phyloP scores from a whole-genome alignment of 441 rosid species.

The Populus trichocarpa region DNA sequence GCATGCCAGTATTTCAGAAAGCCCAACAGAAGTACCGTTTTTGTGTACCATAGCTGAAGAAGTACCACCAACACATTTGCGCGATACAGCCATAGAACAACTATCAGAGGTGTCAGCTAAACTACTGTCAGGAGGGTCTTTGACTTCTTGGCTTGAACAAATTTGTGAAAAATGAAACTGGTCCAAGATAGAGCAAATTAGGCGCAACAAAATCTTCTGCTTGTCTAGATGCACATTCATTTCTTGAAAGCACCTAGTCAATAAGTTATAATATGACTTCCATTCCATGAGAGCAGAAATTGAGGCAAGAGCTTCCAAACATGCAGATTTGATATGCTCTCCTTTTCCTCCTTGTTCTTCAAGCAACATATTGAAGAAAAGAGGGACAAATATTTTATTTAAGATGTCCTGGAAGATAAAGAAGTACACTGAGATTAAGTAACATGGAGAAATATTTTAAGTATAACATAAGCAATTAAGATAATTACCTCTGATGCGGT shows the following conservation, averaged over 20 bases:
- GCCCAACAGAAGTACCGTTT: constrained; percentile 13
- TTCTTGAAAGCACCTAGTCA: constrained; percentile 74
- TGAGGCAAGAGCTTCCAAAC: constrained; percentile 76
- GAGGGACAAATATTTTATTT: constrained; percentile 71
- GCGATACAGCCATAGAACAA: background rate
- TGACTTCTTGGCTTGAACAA: constrained; percentile 35
- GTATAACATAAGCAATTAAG: background rate
- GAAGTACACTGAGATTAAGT: constrained; percentile 25
- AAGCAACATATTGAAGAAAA: constrained; percentile 80
- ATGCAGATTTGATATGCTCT: constrained; percentile 66
- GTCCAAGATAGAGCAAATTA: constrained; percentile 77
- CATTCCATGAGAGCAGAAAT: constrained; percentile 71
- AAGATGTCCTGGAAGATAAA: constrained; percentile 58
- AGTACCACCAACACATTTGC: background rate
- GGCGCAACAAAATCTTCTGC: constrained; percentile 64
- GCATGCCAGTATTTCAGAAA: constrained; percentile 46
- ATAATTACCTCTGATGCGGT: constrained; percentile 57
- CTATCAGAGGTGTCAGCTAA: constrained; percentile 14
- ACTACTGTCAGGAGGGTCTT: constrained; percentile 15
- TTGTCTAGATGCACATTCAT: constrained; percentile 56
- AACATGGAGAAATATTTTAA: constrained; percentile 11
- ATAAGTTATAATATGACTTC: constrained; percentile 68
- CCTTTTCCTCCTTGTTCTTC: constrained; percentile 74
- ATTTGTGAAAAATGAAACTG: constrained; percentile 60
- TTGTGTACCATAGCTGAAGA: background rate